These are phyloP conservation scores for Symbiotaphrina buchneri DNA, from an alignment of 495 filamentous ascomycete species.

Conservation along the genomic window DNA sequence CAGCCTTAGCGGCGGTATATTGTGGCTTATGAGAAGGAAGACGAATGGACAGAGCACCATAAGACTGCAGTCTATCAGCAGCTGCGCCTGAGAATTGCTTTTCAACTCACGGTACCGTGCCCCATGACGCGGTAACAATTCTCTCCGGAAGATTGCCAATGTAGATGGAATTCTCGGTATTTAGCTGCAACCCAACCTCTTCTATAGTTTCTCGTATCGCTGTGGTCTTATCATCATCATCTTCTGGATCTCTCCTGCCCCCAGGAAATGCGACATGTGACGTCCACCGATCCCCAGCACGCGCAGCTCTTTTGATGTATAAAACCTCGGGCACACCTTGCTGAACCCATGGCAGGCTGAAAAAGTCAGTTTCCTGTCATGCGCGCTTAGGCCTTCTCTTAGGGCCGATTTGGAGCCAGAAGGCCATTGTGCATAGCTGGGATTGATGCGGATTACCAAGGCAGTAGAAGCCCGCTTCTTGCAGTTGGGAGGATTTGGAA, in stretches of 20 bases:
- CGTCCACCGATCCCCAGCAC: slow-evolving; percentile 53
- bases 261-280: slow-evolving; percentile 57
- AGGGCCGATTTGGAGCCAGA: slow-evolving; percentile 5
- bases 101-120: slow-evolving; percentile 37
- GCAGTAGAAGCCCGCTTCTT: slow-evolving; percentile 54
- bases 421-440: slow-evolving; percentile 33
- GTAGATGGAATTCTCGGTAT: slow-evolving; percentile 17
- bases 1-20: slow-evolving; percentile 33
- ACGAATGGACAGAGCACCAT: slow-evolving; percentile 66
- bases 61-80: slow-evolving; percentile 18
- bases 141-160: slow-evolving; percentile 52
- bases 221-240: slow-evolving; percentile 37
- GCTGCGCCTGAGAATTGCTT: slow-evolving; percentile 3
- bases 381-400: slow-evolving; percentile 3
- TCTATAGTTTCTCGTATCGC: slow-evolving; percentile 49
- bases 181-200: slow-evolving; percentile 47
- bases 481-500: slow-evolving; percentile 35
- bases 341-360: slow-evolving; percentile 45
- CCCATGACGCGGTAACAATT: slow-evolving; percentile 51
- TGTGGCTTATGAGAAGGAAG: slow-evolving; percentile 35
- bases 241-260: slow-evolving; percentile 45
- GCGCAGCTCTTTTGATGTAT: slow-evolving; percentile 55
- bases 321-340: slow-evolving; percentile 54
- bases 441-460: slow-evolving; percentile 44
- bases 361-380: slow-evolving; percentile 23